These are phyloP conservation scores for Metrosideros polymorpha DNA, from an alignment of 441 rosid species.

Conservation along the genomic window DNA sequence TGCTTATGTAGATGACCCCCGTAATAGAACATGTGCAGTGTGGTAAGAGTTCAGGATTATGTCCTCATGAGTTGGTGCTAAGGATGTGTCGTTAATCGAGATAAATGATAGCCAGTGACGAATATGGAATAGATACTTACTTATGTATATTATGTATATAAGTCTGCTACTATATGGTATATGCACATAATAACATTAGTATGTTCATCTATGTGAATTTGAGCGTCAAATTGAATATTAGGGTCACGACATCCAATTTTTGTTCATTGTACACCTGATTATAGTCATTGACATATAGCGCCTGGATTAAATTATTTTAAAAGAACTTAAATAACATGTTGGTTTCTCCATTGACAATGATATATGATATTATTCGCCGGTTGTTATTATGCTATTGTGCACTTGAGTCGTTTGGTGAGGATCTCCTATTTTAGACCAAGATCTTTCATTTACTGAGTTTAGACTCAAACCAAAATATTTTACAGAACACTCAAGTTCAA, in stretches of 20 bases:
- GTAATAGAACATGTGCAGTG: neutral
- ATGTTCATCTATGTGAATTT: neutral
- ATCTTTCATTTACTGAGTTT: neutral
- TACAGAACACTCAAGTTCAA: neutral
- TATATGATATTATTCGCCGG: neutral
- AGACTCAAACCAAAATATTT: neutral
- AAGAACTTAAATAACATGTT: neutral
- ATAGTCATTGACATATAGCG: neutral
- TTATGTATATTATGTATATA: neutral
- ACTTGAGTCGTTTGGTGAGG: neutral
- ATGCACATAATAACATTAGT: neutral
- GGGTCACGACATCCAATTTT: neutral
- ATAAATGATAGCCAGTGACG: neutral
- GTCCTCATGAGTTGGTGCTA: neutral
- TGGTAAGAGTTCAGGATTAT: neutral
- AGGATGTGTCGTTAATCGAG: neutral
- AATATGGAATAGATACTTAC: neutral
- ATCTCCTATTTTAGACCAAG: neutral
- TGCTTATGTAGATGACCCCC: neutral
- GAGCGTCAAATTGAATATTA: neutral
- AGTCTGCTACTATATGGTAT: neutral
- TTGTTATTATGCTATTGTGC: neutral
- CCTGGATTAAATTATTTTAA: neutral
- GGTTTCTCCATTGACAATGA: neutral
- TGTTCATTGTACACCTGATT: neutral